Percentiles rank a stretch among this genome's conserved stretches.
phyloP scores from a whole-genome alignment of 805 yeast species.

The Metschnikowia sp. region DNA sequence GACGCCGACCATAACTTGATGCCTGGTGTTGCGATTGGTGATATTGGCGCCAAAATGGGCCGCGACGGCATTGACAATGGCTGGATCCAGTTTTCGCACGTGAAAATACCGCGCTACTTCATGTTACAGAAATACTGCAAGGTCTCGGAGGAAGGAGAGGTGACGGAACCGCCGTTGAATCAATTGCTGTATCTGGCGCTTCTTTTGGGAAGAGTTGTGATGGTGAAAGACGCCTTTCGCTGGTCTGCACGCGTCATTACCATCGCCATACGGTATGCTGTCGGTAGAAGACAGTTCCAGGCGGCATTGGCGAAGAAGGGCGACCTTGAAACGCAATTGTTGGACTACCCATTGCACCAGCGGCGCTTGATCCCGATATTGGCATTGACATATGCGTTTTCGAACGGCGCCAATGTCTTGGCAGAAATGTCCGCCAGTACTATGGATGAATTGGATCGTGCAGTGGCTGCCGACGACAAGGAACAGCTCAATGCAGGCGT shows the following conservation, averaged over 20 bases:
- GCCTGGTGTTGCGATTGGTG: conserved; percentile 85
- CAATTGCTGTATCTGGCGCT: conserved; percentile 87
- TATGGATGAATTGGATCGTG: conserved; percentile 52
- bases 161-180: conserved; percentile 76
- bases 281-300: conserved; percentile 81
- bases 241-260: conserved; percentile 76
- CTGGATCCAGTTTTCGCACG: conserved; percentile 89
- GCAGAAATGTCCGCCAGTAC: conserved; percentile 49
- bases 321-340: conserved; percentile 61
- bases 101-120: conserved; percentile 76
- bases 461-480: conserved; percentile 48
- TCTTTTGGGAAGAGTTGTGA: conserved; percentile 82
- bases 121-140: conserved; percentile 79
- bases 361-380: conserved; percentile 81
- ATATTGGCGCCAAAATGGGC: conserved; percentile 94
- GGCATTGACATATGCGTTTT: conserved; percentile 73
- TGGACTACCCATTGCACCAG: conserved; percentile 88
- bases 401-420: conserved; percentile 65
- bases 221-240: conserved; percentile 84
- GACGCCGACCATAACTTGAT: conserved; percentile 66
- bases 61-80: conserved; percentile 95
- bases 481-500: conserved; percentile 46
- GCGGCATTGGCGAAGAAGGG: conserved; percentile 35
- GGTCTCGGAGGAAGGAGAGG: conserved; percentile 66
- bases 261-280: conserved; percentile 84